A percentile compares a stretch with the other conserved stretches of the same genome.
These are phyloP conservation scores for Dichotomocladium elegans DNA, from an alignment of 371 early-diverging fungal species.

Conservation along the genomic window DNA sequence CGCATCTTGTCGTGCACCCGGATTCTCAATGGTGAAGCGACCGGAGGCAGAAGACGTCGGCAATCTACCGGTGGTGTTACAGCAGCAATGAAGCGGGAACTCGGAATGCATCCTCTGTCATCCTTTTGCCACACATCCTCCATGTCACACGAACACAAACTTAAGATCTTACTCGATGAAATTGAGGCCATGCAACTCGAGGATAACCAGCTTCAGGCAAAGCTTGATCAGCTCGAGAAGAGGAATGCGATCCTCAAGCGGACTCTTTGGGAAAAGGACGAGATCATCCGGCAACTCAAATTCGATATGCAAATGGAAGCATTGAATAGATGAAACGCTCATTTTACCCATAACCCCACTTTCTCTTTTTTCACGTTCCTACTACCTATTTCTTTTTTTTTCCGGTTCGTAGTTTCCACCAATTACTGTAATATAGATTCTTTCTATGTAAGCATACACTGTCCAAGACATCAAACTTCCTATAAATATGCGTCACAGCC, in stretches of 20 bases:
- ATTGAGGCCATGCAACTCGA: slow-evolving; percentile 10
- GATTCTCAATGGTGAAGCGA: neutral
- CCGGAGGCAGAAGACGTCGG: neutral
- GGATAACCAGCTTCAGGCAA: neutral
- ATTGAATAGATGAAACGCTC: neutral
- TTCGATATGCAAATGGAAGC: neutral
- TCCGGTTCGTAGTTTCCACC: no score
- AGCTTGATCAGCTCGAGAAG: neutral
- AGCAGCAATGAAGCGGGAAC: neutral
- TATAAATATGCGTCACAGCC: no score
- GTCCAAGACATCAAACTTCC: no score
- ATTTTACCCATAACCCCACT: no score
- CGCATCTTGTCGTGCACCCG: neutral
- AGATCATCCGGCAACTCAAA: slow-evolving; percentile 8
- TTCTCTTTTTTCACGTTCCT: no score
- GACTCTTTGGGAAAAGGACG: neutral
- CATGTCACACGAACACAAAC: slow-evolving; percentile 6
- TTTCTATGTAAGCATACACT: no score
- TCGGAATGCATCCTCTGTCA: neutral
- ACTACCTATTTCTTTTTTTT: no score
- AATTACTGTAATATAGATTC: no score
- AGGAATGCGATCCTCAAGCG: slow-evolving; percentile 5
- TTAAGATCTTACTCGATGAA: slow-evolving; percentile 12
- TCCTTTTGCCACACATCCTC: no score
- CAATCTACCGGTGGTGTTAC: slow-evolving; percentile 2